Evolutionary conservation across 129 eudicot species (phyloP).

Genomic region (Saposhnikovia divaricata): DNA sequence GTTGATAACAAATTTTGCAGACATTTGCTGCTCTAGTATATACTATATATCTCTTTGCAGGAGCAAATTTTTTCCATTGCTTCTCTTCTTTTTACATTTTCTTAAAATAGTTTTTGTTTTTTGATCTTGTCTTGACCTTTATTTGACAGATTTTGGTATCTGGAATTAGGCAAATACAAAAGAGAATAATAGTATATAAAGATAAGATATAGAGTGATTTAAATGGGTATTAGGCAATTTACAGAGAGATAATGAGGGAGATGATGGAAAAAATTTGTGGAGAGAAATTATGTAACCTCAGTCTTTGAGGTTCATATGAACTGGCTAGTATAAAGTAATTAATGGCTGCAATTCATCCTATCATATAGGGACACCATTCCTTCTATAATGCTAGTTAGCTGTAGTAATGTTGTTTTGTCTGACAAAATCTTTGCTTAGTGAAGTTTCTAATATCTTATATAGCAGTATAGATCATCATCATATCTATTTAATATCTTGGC

Average conservation of each 20-base stretch:
- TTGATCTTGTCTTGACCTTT: background rate
- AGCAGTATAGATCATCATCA: background rate
- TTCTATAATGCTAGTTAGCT: background rate
- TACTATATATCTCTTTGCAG: background rate
- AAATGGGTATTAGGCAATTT: background rate
- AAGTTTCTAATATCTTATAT: background rate
- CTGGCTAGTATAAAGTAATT: background rate
- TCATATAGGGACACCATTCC: background rate
- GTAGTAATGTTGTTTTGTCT: background rate
- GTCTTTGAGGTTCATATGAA: background rate
- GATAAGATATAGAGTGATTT: background rate
- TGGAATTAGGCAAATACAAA: background rate
- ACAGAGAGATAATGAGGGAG: background rate
- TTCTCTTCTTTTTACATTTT: background rate
- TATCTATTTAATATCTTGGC: conserved; percentile 4
- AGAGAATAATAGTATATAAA: background rate
- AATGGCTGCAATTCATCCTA: background rate
- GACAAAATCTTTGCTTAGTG: background rate
- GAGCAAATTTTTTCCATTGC: background rate
- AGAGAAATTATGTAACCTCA: background rate
- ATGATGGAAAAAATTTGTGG: background rate
- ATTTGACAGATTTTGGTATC: background rate
- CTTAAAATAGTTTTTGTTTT: background rate
- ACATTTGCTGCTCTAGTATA: no score
- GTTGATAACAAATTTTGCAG: background rate